A percentile compares a stretch with the other conserved stretches of the same genome.
These are phyloP conservation scores for Paspalum vaginatum DNA, from an alignment of 176 grass and related monocot genomes.

Conservation along the genomic window DNA sequence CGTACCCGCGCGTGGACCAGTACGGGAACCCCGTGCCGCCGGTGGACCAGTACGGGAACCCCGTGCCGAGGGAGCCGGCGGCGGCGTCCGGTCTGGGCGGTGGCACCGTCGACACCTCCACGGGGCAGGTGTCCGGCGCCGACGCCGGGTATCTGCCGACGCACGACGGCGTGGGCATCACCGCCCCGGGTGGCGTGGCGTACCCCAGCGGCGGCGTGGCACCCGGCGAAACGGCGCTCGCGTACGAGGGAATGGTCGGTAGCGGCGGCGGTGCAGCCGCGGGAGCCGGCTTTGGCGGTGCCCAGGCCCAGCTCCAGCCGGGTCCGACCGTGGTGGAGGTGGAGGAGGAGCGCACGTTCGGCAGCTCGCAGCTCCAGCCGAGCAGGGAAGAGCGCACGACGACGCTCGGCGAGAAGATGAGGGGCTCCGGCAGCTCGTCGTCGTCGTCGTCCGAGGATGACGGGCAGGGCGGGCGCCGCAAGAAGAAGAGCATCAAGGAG, in stretches of 20 bases:
- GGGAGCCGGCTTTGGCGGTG: conserved; percentile 18
- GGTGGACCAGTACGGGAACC: conserved; percentile 71
- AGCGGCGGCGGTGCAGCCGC: background rate
- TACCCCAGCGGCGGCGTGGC: background rate
- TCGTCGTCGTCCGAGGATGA: conserved; percentile 66
- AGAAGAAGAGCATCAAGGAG: conserved; percentile 85
- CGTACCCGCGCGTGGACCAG: conserved; percentile 64
- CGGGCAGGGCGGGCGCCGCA: conserved; percentile 58
- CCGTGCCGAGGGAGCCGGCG: conserved; percentile 42
- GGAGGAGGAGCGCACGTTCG: conserved; percentile 3
- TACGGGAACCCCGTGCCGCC: conserved; percentile 65
- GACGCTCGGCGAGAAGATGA: conserved; percentile 47
- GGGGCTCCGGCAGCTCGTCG: conserved; percentile 48
- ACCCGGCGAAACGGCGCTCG: background rate
- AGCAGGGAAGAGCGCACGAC: conserved; percentile 31
- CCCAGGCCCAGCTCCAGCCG: background rate
- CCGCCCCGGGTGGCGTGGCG: background rate
- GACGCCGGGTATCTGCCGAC: background rate
- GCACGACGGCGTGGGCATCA: background rate
- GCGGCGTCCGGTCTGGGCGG: background rate
- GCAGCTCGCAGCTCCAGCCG: conserved; percentile 27
- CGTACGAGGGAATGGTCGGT: conserved; percentile 21
- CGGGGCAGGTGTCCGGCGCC: background rate
- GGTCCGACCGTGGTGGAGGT: background rate
- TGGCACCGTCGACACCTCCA: background rate